A percentile compares a stretch with the other conserved stretches of the same genome.
These are phyloP conservation scores for Tripterygium wilfordii DNA, from an alignment of 177 flowering plant genomes.

Conservation along the genomic window DNA sequence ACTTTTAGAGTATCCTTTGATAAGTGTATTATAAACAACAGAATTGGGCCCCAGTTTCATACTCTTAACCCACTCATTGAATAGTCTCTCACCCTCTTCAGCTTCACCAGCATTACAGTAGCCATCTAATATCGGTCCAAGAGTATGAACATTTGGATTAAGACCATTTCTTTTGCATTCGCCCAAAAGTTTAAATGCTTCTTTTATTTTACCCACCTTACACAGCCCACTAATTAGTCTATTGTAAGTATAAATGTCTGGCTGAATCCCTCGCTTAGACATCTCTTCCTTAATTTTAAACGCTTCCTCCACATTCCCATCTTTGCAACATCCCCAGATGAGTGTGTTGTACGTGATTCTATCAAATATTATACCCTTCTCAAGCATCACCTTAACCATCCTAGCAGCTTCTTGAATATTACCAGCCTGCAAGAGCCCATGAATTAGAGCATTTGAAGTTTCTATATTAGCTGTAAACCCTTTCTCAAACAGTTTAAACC, in stretches of 20 bases:
- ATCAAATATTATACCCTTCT: conserved; percentile 35
- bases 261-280: conserved; percentile 34
- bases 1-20: conserved; percentile 35
- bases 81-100: conserved; percentile 39
- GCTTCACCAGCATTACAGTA: conserved; percentile 40
- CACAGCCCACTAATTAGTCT: conserved; percentile 38
- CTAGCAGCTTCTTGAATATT: conserved; percentile 35
- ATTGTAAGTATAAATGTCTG: conserved; percentile 47
- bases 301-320: conserved; percentile 42
- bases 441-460: conserved; percentile 61
- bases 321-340: conserved; percentile 40
- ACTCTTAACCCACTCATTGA: conserved; percentile 28
- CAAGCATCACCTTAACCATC: conserved; percentile 43
- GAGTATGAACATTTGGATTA: conserved; percentile 33
- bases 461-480: conserved; percentile 38
- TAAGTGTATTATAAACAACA: conserved; percentile 45
- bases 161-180: conserved; percentile 35
- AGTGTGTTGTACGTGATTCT: conserved; percentile 45
- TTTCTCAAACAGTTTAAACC: conserved; percentile 42
- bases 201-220: conserved; percentile 36
- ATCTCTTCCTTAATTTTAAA: conserved; percentile 46
- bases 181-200: conserved; percentile 40
- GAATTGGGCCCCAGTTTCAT: conserved; percentile 34
- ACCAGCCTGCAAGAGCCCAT: conserved; percentile 46
- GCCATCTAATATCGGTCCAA: conserved; percentile 45